Evolutionary conservation across 2,329 filamentous ascomycete species (phyloP).

Genomic region (Coniochaeta ligniaria): DNA sequence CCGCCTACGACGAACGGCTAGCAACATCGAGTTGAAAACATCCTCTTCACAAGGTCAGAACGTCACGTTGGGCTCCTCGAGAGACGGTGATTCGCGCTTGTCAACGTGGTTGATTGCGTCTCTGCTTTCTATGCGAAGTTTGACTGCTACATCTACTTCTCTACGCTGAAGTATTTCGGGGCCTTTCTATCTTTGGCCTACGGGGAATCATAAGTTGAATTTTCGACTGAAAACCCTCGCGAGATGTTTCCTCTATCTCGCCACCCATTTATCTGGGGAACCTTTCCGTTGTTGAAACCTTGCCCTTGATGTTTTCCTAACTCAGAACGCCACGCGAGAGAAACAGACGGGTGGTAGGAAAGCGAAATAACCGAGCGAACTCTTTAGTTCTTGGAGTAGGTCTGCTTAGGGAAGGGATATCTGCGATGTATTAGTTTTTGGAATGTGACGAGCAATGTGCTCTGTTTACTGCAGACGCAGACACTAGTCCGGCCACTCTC

Average conservation of each 20-base stretch:
- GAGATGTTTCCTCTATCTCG: neutral
- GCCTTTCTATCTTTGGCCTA: neutral
- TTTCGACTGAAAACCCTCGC: slow-evolving; percentile 10
- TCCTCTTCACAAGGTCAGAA: neutral
- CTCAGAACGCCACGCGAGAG: slow-evolving; percentile 7
- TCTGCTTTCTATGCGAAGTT: neutral
- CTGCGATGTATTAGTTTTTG: slow-evolving; percentile 30
- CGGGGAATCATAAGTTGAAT: slow-evolving; percentile 26
- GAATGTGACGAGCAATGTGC: neutral
- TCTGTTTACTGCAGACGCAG: neutral
- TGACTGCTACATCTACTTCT: neutral
- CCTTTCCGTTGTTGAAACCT: slow-evolving; percentile 13
- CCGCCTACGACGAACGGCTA: neutral
- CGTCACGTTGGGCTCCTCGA: neutral
- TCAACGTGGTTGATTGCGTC: neutral
- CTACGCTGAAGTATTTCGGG: neutral
- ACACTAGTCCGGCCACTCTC: neutral
- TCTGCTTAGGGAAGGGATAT: slow-evolving; percentile 76
- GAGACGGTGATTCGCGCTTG: neutral
- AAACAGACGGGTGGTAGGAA: neutral
- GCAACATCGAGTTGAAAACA: neutral
- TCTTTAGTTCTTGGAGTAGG: slow-evolving; percentile 35
- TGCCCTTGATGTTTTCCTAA: slow-evolving; percentile 7
- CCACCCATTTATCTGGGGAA: slow-evolving; percentile 1
- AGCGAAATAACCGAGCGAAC: slow-evolving; percentile 1